A percentile compares a stretch with the other conserved stretches of the same genome.
Evolutionary conservation across 306 rosid genomes (phyloP).

Genomic region (Vigna nakashimae): DNA sequence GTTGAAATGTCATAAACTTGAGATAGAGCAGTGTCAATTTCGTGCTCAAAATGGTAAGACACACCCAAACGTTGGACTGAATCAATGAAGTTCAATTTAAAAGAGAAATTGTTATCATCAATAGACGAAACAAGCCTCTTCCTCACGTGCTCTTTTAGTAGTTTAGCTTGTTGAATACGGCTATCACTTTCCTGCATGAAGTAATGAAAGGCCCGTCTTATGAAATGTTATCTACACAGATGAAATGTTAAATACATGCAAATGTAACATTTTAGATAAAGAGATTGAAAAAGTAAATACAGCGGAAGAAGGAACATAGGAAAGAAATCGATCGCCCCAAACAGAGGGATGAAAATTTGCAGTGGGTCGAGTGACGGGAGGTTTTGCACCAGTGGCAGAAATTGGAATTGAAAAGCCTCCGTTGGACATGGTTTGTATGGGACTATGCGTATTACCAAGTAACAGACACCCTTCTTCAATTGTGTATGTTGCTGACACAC

Average conservation of each 20-base stretch:
- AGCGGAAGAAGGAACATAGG: neutral
- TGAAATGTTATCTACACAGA: too few species aligned
- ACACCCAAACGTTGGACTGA: slow-evolving; percentile 29
- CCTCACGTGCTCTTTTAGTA: slow-evolving; percentile 45
- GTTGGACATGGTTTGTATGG: neutral
- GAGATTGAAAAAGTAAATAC: neutral
- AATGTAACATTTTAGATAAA: too few species aligned
- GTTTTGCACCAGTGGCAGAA: neutral
- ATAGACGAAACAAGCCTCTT: neutral
- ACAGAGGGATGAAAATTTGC: neutral
- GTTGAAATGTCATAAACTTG: neutral
- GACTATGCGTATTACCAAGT: too few species aligned
- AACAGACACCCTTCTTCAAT: too few species aligned
- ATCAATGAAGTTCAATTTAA: slow-evolving; percentile 17
- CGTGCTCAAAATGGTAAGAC: slow-evolving; percentile 20
- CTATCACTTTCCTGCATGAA: neutral
- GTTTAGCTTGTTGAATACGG: neutral
- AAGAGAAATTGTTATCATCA: neutral
- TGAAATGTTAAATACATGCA: too few species aligned
- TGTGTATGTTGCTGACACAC: too few species aligned
- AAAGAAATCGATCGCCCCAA: neutral
- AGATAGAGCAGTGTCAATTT: slow-evolving; percentile 21
- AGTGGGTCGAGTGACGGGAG: neutral
- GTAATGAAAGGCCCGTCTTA: neutral
- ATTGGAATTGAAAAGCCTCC: neutral